Base-by-base conservation (phyloP, 352 stramenopile species). In the Paralagenidium karlingii region DNA sequence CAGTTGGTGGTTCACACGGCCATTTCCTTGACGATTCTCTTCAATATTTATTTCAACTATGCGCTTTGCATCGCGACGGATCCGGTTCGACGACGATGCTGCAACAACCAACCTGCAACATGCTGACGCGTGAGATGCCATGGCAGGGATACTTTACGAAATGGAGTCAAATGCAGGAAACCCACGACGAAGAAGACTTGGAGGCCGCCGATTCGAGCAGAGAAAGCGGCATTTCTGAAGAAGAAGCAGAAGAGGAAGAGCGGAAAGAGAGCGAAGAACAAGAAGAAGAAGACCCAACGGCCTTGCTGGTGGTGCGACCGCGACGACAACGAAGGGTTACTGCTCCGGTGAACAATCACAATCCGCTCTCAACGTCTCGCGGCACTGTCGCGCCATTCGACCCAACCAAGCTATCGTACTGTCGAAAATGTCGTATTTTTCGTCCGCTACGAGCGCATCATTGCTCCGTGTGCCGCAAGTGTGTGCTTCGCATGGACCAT, bases 401-500 rank as follows among this genome's bases (percentile, higher is more conserved):
- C n/a, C n/a, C n/a, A 37, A 7, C 11, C 19, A 2, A 20, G 31
- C 19, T n/a, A 13, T 68, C 67, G n/a, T 81, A 71, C 38, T 82
- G 68, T 34, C 53, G 61, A 25, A 46, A 43, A 15, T 82, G 68
- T 20, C 63, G 64, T 15, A 53, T 73, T 32, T 66, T 70, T 28
- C 63, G 68, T 15, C 65, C 68, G 2, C 42, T 47, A 32, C 62
- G 68, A n/a, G 66, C 65, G 3, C 65, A 82, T 38, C 68, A 82
- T 42, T 82, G 68, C 37, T 69, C 61, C 8, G 73, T 97, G 12
- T 97, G 87, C 59, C 58, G 86, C 40, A 50, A 76, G 40, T 96
- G 87, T 41, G 84, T 97, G 39, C 78, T 95, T 28, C 89, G 96
- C 58, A 97, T 98, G 87, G 94, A 98, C 55, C 94, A 98, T 71